These are phyloP conservation scores for Fomitopsis serialis DNA, from an alignment of 768 basidiomycete species.

Conservation along the genomic window DNA sequence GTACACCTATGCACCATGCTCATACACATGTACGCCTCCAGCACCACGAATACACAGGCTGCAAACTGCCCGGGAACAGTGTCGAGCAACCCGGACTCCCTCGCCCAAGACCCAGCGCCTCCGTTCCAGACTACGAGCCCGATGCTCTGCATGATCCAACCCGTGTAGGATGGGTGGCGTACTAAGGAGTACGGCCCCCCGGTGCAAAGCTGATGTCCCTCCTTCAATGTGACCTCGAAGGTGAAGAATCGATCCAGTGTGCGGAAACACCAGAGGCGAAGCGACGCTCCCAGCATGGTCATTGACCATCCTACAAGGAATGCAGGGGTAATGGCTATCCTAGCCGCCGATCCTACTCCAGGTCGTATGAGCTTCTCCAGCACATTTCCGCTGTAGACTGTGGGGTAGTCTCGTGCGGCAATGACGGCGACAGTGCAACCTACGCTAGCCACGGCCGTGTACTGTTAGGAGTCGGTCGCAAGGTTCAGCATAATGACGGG, in stretches of 20 bases:
- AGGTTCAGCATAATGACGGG: no score
- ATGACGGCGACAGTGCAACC: not conserved
- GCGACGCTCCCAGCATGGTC: conserved; percentile 5
- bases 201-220: conserved; percentile 23
- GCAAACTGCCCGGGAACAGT: conserved; percentile 6
- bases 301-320: conserved; percentile 13
- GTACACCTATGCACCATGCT: not conserved
- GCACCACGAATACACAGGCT: not conserved
- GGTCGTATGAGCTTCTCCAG: not conserved
- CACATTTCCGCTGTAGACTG: not conserved
- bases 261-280: conserved; percentile 18
- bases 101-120: conserved; percentile 13
- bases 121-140: conserved; percentile 7
- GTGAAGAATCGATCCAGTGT: conserved; percentile 23
- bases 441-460: not conserved
- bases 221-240: conserved; percentile 20
- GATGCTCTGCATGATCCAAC: conserved; percentile 2
- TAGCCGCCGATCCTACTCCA: not conserved
- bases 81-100: conserved; percentile 9
- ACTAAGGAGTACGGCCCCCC: conserved; percentile 24
- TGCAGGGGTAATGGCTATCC: conserved; percentile 5
- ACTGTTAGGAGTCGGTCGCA: not conserved
- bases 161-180: conserved; percentile 24
- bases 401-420: not conserved
- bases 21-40: not conserved